Evolutionary conservation across 345 rosid species (phyloP), one percentile per base, ranked within the genome.

Genomic region (Corymbia maculata): DNA sequence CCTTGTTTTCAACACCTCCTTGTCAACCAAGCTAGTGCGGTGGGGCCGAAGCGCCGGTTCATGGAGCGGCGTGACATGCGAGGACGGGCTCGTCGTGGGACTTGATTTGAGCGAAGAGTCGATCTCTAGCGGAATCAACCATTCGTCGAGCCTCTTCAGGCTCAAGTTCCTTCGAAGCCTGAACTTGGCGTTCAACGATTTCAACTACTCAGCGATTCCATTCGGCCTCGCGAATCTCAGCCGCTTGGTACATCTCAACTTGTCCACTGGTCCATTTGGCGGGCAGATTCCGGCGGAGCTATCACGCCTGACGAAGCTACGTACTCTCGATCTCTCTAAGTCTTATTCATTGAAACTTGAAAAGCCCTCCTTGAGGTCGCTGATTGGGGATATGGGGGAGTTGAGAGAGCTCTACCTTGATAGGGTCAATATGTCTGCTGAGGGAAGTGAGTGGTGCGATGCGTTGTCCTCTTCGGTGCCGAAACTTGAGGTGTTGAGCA

Each of bases 31-130:
- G 50, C 57, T 93, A 86, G 89, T 84, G 51, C 66, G 9, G 1
- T 94, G 95, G 94, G 59, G 79, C 51, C 85, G 44, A 15, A 66
- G 28, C 82, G 8, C 50, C 1, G 89, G 90, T 88, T 93, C 57
- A 1, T 94, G 94, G 94, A 15, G 28, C 13, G 94, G 95, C 6
- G 92, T 93, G 42, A 52, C 28, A 7, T 93, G 96, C 24, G 90
- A 93, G 86, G 88, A 2, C 1, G 88, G 49, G 30, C 92, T 8
- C 32, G 93, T 93, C n/a, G 79, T 64, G 68, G 92, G 86, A 3
- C 88, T 94, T 7, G 88, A 93, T 88, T 89, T 94, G 89, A 94
- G 93, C 89, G 10, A 30, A 5, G 91, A 94, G 85, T 70, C 50
- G 1, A 90, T 92, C 85, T 88, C 61, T 0, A 86, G 91, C 7